Base-by-base conservation (phyloP, 129 eudicot species). In the Arctium lappa region DNA sequence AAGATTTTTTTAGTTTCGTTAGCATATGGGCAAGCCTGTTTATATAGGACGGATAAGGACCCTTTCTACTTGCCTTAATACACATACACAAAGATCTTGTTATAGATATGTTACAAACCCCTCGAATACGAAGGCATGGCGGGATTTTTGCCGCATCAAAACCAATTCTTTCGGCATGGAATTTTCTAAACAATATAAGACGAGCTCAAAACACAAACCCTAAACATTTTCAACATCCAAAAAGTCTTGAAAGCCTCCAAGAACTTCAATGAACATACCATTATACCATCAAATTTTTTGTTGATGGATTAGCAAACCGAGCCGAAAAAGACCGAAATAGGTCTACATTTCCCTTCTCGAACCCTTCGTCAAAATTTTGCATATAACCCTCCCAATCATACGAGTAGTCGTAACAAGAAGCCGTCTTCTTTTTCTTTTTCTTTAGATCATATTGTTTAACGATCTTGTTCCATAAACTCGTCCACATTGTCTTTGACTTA, bases 281-380 rank as follows among this genome's bases (percentile, higher is more conserved):
- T 50, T 30, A 78, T 74, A 75, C 73, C 80, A 83, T 16, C 37
- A 89, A 44, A 34, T 81, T 62, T 38, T 84, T 79, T 79, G 80
- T 89, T 29, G 91, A 88, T 5, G 92, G 92, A 86, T 87, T 89
- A 48, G 97, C 96, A 79, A 88, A 93, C 70, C 94, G 82, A n/a
- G 94, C 94, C 0, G 96, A 93, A 76, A 93, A 93, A 7, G 97
- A 93, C 79, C 92, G 81, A 83, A 74, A 75, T 10, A 91, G 86
- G 12, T 93, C 97, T 3, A 79, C 89, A 50, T 86, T 94, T 27
- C 66, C 65, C 70, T 73, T 78, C 74, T 37, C 88, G 0, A 44
- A 29, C 83, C 92, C 96, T 36, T 93, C 92, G 77, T 93, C 97
- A 80, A 93, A 91, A 75, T 91, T 93, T 83, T 88, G 86, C 90